Evolutionary conservation across 2,329 filamentous ascomycete genomes (phyloP).

Genomic region (Claviceps sp.): DNA sequence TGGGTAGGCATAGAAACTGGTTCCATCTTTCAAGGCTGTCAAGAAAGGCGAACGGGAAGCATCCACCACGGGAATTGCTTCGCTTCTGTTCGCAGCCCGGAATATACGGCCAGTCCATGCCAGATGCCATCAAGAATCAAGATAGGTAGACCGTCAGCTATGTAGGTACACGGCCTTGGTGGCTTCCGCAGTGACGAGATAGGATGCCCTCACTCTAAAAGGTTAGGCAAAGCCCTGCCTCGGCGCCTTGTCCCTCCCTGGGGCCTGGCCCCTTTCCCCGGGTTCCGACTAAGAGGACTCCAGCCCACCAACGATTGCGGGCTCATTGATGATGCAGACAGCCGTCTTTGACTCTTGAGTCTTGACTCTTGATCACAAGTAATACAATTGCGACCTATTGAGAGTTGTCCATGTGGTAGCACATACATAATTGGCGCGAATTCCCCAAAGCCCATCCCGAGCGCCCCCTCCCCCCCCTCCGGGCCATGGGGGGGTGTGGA

Average conservation of each 20-base stretch:
- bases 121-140: background rate
- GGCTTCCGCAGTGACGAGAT: background rate
- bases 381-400: background rate
- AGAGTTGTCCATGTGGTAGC: background rate
- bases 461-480: background rate
- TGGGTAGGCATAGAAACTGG: background rate
- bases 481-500: background rate
- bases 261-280: background rate
- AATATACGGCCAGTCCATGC: background rate
- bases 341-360: conserved; percentile 1
- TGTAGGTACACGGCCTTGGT: background rate
- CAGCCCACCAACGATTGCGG: background rate
- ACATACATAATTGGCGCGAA: background rate
- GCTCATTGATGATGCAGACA: conserved; percentile 3
- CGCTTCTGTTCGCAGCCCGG: background rate
- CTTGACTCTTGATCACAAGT: background rate
- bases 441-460: background rate
- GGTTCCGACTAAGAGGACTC: background rate
- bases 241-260: background rate
- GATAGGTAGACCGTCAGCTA: background rate
- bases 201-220: background rate
- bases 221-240: background rate
- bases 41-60: background rate
- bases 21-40: background rate
- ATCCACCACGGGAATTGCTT: background rate